Base-by-base conservation (phyloP, 257 asterid genomes). In the Oldenlandia corymbosa region DNA sequence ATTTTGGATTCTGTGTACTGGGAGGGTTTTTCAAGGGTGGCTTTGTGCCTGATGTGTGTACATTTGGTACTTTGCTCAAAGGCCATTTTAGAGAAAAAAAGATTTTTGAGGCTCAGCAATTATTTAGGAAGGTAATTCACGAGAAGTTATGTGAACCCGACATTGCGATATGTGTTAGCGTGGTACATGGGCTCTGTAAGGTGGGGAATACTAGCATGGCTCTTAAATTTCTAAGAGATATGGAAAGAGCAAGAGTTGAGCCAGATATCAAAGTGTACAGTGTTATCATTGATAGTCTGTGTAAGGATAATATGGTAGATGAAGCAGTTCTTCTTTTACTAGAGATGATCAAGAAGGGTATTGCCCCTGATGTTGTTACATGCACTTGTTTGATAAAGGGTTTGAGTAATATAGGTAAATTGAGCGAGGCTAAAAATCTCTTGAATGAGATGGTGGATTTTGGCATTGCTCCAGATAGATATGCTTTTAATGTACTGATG, bases 171-270 rank as follows among this genome's bases (percentile, higher is more conserved):
- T 75, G 49, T 30, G 65, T 16, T 24, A 65, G 54, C 10, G 68
- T 74, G 24, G 51, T 76, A 14, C 56, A 75, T 46, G 81, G 79
- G 41, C 72, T 79, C 16, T 72, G 84, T 58, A 79, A 69, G 58
- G 67, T 53, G 10, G 80, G 82, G 21, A 51, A 61, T 47, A 68
- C 82, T 21, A 27, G 36, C 3, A 30, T 39, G 60, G 84, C 81
- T 10, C 8, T 72, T 62, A 43, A 54, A 32, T 14, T 54, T 5
- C 70, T 65, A 0, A 54, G 53, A 18, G 54, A 16, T 17, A 52
- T 65, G 62, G 70, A 53, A 41, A 24, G 31, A 14, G 17, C 23
- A 65, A 51, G 28, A 50, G 12, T 65, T 45, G 64, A 53, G 51
- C 79, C 73, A 7, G 8, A 70, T 39, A 28, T 32, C 2, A 1